Conservation (phyloP, 441 rosid genomes). For the Pelargonium citronellum region DNA sequence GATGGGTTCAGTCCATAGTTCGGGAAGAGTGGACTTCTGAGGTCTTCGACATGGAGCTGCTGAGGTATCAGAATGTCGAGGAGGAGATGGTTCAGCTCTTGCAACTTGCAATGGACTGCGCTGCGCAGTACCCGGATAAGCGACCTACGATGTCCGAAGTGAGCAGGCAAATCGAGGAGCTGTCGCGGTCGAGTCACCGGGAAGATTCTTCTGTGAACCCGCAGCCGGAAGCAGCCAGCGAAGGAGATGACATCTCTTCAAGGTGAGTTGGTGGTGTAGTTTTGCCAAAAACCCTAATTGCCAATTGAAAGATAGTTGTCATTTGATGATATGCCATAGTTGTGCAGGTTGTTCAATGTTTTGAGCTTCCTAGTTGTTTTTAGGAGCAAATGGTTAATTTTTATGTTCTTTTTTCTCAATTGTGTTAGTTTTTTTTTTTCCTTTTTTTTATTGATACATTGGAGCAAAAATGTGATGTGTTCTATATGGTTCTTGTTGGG, state of each 20-base stretch:
- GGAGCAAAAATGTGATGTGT: too few species aligned
- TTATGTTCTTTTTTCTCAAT: too few species aligned
- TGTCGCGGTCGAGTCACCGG: slow-evolving; percentile 28
- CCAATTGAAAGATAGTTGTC: too few species aligned
- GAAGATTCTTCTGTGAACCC: not conserved
- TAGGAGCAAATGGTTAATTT: too few species aligned
- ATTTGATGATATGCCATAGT: not conserved
- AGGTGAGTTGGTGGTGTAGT: not conserved
- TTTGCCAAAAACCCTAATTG: too few species aligned
- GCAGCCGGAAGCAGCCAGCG: not conserved
- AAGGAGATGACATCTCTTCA: not conserved
- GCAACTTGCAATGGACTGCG: slow-evolving; percentile 53
- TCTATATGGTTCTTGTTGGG: too few species aligned
- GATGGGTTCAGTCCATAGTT: slow-evolving; percentile 68
- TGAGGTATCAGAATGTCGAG: slow-evolving; percentile 50
- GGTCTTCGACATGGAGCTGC: slow-evolving; percentile 60
- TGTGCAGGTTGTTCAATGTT: not conserved
- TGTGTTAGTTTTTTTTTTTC: too few species aligned
- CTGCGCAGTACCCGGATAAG: slow-evolving; percentile 50
- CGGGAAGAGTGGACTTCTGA: slow-evolving; percentile 51
- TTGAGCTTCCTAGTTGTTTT: too few species aligned
- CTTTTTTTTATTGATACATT: too few species aligned
- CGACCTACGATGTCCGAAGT: slow-evolving; percentile 58
- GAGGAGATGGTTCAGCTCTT: slow-evolving; percentile 56
- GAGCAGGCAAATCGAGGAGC: slow-evolving; percentile 40